Percentiles rank a stretch among this genome's conserved stretches.
Conservation (phyloP, 768 basidiomycete species). For the Mycena rebaudengoi region DNA sequence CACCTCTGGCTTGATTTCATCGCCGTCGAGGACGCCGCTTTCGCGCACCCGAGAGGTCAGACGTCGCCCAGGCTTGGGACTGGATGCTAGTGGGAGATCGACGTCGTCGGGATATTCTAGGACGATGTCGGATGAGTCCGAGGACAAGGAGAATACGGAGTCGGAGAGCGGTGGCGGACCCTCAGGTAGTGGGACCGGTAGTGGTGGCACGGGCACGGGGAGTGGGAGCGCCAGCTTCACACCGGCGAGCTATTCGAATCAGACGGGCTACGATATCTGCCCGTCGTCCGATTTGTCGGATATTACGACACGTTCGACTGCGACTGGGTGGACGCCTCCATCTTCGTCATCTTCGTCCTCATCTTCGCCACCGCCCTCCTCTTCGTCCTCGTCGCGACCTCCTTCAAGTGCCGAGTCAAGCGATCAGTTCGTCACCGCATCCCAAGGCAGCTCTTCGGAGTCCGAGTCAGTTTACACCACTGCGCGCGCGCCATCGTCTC, state of each 20-base stretch:
- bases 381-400: slow-evolving; percentile 36
- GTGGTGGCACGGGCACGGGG: slow-evolving; percentile 24
- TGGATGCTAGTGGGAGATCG: slow-evolving; percentile 39
- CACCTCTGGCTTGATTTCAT: neutral
- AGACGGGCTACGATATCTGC: slow-evolving; percentile 64
- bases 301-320: slow-evolving; percentile 42
- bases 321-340: slow-evolving; percentile 37
- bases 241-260: slow-evolving; percentile 48
- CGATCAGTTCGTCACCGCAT: slow-evolving; percentile 54
- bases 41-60: slow-evolving; percentile 22
- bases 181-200: slow-evolving; percentile 19
- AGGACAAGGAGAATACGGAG: slow-evolving; percentile 25
- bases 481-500: slow-evolving; percentile 51
- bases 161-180: slow-evolving; percentile 1
- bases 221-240: slow-evolving; percentile 29
- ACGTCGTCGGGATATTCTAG: slow-evolving; percentile 3
- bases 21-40: neutral
- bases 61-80: slow-evolving; percentile 44
- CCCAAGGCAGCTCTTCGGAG: slow-evolving; percentile 53
- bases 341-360: slow-evolving; percentile 16
- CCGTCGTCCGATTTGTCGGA: slow-evolving; percentile 59
- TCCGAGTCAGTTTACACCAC: slow-evolving; percentile 53
- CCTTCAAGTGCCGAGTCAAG: slow-evolving; percentile 42
- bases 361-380: slow-evolving; percentile 39
- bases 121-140: slow-evolving; percentile 5